Percentiles rank a stretch among this genome's conserved stretches.
phyloP scores from a whole-genome alignment of 129 eudicot species.

The Calendula officinalis region DNA sequence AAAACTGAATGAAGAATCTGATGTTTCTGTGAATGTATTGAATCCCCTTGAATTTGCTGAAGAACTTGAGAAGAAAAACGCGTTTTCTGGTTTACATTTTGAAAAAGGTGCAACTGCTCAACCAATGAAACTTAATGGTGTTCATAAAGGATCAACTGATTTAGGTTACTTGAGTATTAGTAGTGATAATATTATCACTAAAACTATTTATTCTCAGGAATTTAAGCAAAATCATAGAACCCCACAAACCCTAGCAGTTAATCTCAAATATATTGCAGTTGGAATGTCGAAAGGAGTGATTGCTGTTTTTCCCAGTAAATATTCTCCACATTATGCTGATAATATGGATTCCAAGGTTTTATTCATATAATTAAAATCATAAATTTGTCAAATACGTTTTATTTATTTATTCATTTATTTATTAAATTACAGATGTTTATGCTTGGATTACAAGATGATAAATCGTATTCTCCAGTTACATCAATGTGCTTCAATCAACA shows the following conservation, averaged over 20 bases:
- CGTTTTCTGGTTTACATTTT: constrained; percentile 74
- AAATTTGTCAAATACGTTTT: too few species aligned
- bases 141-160: constrained; percentile 62
- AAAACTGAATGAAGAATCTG: constrained; percentile 16
- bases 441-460: constrained; percentile 80
- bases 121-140: constrained; percentile 97
- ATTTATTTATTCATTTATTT: too few species aligned
- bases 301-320: constrained; percentile 76
- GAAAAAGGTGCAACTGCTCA: constrained; percentile 90
- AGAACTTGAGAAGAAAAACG: constrained; percentile 85
- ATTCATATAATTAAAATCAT: constrained; percentile 6
- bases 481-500: constrained; percentile 95
- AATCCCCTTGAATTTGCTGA: constrained; percentile 78
- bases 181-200: constrained; percentile 60
- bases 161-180: constrained; percentile 72
- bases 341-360: constrained; percentile 87
- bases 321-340: constrained; percentile 63
- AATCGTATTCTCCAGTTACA: constrained; percentile 76
- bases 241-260: constrained; percentile 78
- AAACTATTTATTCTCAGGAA: constrained; percentile 60
- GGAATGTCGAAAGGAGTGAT: constrained; percentile 88
- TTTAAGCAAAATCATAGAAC: constrained; percentile 81
- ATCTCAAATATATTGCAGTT: constrained; percentile 75
- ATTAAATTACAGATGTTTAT: constrained; percentile 49
- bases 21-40: constrained; percentile 31